These are phyloP conservation scores for Chenopodium suecicum DNA, from an alignment of 148 eudicot genomes.

Conservation along the genomic window DNA sequence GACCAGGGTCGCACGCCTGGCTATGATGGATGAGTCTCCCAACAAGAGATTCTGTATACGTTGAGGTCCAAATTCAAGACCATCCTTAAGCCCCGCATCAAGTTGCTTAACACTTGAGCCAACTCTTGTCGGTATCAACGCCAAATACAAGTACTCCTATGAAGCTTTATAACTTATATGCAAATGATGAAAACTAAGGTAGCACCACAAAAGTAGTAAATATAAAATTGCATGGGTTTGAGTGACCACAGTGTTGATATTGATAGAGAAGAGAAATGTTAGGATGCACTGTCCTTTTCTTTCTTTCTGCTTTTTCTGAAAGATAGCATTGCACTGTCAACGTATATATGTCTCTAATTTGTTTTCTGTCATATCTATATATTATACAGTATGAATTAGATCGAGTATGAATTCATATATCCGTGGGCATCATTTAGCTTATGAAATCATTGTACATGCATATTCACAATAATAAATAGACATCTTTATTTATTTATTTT, in stretches of 20 bases:
- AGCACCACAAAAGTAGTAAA: neutral
- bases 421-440: slow-evolving; percentile 19
- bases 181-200: neutral
- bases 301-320: neutral
- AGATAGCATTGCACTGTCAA: neutral
- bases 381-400: neutral
- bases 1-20: no score
- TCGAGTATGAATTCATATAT: no score
- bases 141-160: neutral
- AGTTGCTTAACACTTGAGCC: no score
- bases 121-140: neutral
- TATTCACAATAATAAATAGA: no score
- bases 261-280: slow-evolving; percentile 18
- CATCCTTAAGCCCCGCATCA: no score
- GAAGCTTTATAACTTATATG: neutral
- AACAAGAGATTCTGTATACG: no score
- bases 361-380: slow-evolving; percentile 2
- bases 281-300: slow-evolving; percentile 33
- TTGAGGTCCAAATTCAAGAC: no score
- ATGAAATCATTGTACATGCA: neutral
- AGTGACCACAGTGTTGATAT: slow-evolving; percentile 11
- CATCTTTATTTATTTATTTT: no score
- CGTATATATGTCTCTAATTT: neutral
- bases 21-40: no score
- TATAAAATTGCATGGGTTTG: slow-evolving; percentile 11